Evolutionary conservation across 495 filamentous ascomycete species (phyloP).

Genomic region (Jackrogersella minutella): DNA sequence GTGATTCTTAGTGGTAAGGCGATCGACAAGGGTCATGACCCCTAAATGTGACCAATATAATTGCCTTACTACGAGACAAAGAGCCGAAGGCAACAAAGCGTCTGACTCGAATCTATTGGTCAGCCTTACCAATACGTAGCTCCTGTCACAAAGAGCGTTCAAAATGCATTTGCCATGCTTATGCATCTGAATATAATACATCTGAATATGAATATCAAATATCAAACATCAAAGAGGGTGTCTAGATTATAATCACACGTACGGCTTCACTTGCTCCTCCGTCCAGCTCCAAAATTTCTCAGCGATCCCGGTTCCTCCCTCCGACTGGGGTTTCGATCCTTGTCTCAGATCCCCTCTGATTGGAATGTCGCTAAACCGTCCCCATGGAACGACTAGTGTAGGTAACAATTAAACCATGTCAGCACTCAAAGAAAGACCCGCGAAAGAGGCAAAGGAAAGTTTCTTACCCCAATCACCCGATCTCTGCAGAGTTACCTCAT

Average conservation of each 20-base stretch:
- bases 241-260: constrained; percentile 26
- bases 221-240: too few species aligned
- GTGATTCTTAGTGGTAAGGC: constrained; percentile 11
- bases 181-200: too few species aligned
- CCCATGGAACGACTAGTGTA: constrained; percentile 52
- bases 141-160: neutral
- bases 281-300: constrained; percentile 54
- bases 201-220: too few species aligned
- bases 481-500: constrained; percentile 48
- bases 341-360: constrained; percentile 43
- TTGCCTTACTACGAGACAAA: constrained; percentile 7
- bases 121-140: neutral
- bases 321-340: constrained; percentile 41
- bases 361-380: constrained; percentile 44
- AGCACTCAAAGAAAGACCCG: constrained; percentile 2
- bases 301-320: constrained; percentile 53
- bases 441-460: neutral
- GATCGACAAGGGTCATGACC: constrained; percentile 6
- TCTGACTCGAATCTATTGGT: constrained; percentile 13
- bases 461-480: constrained; percentile 40
- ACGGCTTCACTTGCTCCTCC: constrained; percentile 50
- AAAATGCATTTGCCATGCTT: too few species aligned
- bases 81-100: neutral
- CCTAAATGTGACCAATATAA: neutral
- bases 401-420: constrained; percentile 11